phyloP scores from a whole-genome alignment of 441 rosid species.

The Theobroma grandiflorum region DNA sequence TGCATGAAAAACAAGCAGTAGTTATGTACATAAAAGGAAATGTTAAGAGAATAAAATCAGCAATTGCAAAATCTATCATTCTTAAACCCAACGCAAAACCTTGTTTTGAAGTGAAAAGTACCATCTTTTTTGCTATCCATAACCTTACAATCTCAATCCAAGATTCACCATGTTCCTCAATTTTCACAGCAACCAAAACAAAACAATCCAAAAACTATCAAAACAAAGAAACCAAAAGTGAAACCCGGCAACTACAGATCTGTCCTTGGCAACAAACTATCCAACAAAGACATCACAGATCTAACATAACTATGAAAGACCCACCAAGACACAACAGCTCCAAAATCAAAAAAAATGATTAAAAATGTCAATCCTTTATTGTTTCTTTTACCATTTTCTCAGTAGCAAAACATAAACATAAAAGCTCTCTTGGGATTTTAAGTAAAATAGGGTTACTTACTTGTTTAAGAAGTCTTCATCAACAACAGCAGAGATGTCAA shows the following conservation, averaged over 20 bases:
- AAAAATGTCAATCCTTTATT: background rate
- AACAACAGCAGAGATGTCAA: slow-evolving; percentile 90
- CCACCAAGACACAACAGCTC: background rate
- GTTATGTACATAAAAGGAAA: background rate
- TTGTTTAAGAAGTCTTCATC: slow-evolving; percentile 73
- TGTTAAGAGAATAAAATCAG: background rate
- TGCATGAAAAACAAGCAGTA: background rate
- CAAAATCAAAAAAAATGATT: background rate
- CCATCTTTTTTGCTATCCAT: background rate
- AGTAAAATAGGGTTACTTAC: slow-evolving; percentile 40
- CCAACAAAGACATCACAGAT: slow-evolving; percentile 9
- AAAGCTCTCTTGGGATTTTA: background rate
- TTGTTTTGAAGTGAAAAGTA: background rate
- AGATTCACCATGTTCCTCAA: background rate
- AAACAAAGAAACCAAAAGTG: background rate
- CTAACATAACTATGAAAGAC: background rate
- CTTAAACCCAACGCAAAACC: background rate
- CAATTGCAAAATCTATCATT: background rate
- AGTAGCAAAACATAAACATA: slow-evolving; percentile 12
- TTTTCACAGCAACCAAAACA: background rate
- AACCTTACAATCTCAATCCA: background rate
- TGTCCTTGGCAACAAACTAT: background rate
- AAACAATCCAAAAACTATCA: background rate
- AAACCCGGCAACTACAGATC: slow-evolving; percentile 5
- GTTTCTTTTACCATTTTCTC: background rate